These are phyloP conservation scores for Saccharomyces kudriavzevii DNA, from an alignment of 805 yeast species.

Conservation along the genomic window DNA sequence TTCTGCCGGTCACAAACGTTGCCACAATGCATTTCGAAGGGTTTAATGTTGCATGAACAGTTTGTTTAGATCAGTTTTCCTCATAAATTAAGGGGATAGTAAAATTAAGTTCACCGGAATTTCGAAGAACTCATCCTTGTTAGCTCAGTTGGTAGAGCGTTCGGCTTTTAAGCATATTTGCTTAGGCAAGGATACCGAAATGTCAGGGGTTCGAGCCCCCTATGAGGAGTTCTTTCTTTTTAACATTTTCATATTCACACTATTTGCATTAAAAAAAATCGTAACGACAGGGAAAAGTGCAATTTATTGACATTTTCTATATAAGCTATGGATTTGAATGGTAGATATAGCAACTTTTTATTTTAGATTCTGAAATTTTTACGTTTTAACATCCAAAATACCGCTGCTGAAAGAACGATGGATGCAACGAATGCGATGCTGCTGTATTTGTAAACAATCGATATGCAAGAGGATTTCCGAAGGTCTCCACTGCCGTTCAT, in stretches of 20 bases:
- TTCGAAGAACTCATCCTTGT: conserved; percentile 39
- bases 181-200: conserved; percentile 37
- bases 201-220: conserved; percentile 47
- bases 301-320: background rate
- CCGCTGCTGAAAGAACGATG: conserved; percentile 5
- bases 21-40: too few species aligned
- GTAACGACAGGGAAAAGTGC: background rate
- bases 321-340: background rate
- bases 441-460: conserved; percentile 15
- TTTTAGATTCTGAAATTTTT: conserved; percentile 2
- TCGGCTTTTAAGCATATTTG: conserved; percentile 47
- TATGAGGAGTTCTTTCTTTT: conserved; percentile 37
- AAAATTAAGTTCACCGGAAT: too few species aligned
- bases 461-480: conserved; percentile 11
- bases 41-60: too few species aligned
- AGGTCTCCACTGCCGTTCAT: conserved; percentile 1
- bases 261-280: too few species aligned
- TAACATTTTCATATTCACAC: background rate
- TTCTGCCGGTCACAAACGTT: too few species aligned
- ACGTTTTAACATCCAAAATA: conserved; percentile 9
- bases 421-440: conserved; percentile 8
- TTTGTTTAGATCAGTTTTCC: too few species aligned
- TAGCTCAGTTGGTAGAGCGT: conserved; percentile 68
- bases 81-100: too few species aligned
- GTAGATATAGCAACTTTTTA: background rate